Percentiles rank a stretch among this genome's conserved stretches.
Evolutionary conservation across 805 yeast species (phyloP).

Genomic region (Suhomyces kilbournensis): DNA sequence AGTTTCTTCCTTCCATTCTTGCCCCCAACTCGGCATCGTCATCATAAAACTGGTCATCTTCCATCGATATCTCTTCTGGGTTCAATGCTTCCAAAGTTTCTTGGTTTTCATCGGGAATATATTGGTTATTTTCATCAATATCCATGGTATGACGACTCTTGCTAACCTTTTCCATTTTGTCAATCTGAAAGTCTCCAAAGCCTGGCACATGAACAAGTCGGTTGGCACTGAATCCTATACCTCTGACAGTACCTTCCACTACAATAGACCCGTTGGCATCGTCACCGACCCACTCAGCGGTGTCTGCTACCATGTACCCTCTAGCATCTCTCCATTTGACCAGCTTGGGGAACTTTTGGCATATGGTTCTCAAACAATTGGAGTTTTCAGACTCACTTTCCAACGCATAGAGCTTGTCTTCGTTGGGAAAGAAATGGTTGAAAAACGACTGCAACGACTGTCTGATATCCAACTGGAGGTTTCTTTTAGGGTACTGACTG

Average conservation of each 20-base stretch:
- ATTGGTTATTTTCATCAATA: conserved; percentile 21
- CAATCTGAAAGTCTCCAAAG: conserved; percentile 81
- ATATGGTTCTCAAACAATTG: conserved; percentile 68
- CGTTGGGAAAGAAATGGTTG: conserved; percentile 53
- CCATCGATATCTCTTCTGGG: conserved; percentile 53
- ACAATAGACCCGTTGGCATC: conserved; percentile 41
- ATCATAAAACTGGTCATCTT: conserved; percentile 21
- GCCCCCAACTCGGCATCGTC: conserved; percentile 39
- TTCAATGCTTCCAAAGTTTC: conserved; percentile 61
- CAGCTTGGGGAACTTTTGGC: conserved; percentile 84
- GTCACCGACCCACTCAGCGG: conserved; percentile 41
- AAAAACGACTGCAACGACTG: conserved; percentile 43
- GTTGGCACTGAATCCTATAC: conserved; percentile 75
- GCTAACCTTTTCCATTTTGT: conserved; percentile 54
- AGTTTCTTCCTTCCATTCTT: conserved; percentile 55
- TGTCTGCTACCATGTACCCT: conserved; percentile 80
- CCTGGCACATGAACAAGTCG: conserved; percentile 85
- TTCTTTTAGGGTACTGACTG: conserved; percentile 64
- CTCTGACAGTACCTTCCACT: conserved; percentile 84
- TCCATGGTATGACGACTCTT: conserved; percentile 17
- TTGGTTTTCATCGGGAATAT: conserved; percentile 38
- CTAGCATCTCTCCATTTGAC: conserved; percentile 92
- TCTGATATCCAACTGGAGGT: conserved; percentile 64
- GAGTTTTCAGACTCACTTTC: conserved; percentile 67
- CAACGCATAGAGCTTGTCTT: conserved; percentile 71